A percentile compares a stretch with the other conserved stretches of the same genome.
Conservation (phyloP, 352 stramenopile species). For the Globisporangium parvum region DNA sequence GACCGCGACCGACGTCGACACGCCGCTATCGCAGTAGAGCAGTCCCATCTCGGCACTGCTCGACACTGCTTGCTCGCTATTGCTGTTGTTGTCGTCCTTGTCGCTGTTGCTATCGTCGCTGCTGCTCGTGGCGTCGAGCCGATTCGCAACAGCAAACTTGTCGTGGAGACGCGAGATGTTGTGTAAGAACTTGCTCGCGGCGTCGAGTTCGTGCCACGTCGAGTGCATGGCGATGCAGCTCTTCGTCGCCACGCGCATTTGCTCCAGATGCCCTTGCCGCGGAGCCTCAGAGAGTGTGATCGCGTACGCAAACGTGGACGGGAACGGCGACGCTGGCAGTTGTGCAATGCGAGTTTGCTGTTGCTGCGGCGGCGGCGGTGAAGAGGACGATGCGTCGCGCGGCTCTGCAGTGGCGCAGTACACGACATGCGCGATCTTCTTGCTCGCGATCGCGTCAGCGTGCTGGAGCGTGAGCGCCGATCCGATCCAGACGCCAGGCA, state of each 20-base stretch:
- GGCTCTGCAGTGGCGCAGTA: slow-evolving; percentile 4
- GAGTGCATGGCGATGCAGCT: not conserved
- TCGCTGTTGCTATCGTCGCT: not conserved
- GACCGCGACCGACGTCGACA: slow-evolving; percentile 21
- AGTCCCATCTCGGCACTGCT: slow-evolving; percentile 8
- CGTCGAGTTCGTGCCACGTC: slow-evolving; percentile 10
- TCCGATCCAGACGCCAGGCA: slow-evolving; percentile 28
- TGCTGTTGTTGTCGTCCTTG: not conserved
- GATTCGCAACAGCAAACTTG: slow-evolving; percentile 2
- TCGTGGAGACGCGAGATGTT: slow-evolving; percentile 1
- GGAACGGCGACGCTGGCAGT: slow-evolving; percentile 1
- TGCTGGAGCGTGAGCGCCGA: slow-evolving; percentile 20
- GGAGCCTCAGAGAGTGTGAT: slow-evolving; percentile 9
- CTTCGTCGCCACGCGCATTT: not conserved
- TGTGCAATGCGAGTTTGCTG: slow-evolving; percentile 2
- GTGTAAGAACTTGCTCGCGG: slow-evolving; percentile 6
- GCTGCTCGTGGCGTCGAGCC: not conserved
- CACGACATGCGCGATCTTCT: slow-evolving; percentile 18
- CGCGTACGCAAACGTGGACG: slow-evolving; percentile 7
- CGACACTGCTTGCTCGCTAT: not conserved
- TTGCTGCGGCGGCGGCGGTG: too few relatives aligned
- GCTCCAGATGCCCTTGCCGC: slow-evolving; percentile 1
- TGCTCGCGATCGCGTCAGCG: slow-evolving; percentile 5
- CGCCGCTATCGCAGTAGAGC: slow-evolving; percentile 29
- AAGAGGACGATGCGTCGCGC: too few relatives aligned